phyloP scores from a whole-genome alignment of 352 stramenopile species.

The Globisporangium iwayamae region DNA sequence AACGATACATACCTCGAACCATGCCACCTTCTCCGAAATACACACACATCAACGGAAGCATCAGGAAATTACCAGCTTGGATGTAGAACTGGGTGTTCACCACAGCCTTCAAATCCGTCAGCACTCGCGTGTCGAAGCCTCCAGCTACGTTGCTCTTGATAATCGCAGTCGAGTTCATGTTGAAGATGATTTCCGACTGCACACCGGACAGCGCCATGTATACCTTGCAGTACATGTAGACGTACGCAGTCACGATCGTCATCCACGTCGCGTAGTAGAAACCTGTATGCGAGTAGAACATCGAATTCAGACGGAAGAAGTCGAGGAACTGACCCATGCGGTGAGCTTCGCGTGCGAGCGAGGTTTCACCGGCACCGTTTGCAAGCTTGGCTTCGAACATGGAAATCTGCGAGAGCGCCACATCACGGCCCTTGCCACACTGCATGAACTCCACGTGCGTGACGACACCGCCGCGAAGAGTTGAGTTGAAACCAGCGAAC shows the following conservation, averaged over 20 bases:
- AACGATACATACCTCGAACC: conserved; percentile 52
- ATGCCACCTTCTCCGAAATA: conserved; percentile 76
- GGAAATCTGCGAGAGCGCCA: conserved; percentile 74
- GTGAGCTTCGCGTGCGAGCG: conserved; percentile 63
- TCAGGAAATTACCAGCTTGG: conserved; percentile 68
- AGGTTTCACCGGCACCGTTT: conserved; percentile 73
- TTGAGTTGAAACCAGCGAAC: conserved; percentile 75
- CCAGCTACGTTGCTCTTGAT: conserved; percentile 52
- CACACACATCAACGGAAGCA: conserved; percentile 68
- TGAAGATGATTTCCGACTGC: conserved; percentile 59
- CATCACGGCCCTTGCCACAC: conserved; percentile 78
- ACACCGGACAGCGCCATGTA: conserved; percentile 67
- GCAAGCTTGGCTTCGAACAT: conserved; percentile 81
- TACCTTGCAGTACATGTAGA: conserved; percentile 85
- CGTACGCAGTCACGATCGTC: conserved; percentile 77
- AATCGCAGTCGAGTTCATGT: conserved; percentile 61
- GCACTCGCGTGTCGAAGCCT: conserved; percentile 57
- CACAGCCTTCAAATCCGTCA: conserved; percentile 57
- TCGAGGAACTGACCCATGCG: conserved; percentile 81
- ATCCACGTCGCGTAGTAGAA: conserved; percentile 85
- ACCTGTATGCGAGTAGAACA: conserved; percentile 83
- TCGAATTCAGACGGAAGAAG: conserved; percentile 80
- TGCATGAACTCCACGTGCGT: conserved; percentile 82
- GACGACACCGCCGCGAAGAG: conserved; percentile 58
- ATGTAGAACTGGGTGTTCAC: conserved; percentile 85